Base-by-base conservation (phyloP, 768 basidiomycete species). In the Xanthoconium stramineum region DNA sequence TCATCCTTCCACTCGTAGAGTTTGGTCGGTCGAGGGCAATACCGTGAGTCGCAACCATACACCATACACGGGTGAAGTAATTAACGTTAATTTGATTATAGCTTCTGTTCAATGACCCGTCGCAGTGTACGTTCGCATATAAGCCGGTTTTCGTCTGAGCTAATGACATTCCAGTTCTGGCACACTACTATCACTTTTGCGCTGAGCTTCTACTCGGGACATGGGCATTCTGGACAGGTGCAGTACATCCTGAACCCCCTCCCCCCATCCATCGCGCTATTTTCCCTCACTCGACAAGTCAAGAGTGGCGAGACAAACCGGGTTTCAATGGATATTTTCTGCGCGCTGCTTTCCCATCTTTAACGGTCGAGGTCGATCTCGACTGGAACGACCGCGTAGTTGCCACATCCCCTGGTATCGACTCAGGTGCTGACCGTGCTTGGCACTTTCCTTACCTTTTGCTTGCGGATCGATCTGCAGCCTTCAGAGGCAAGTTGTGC, bases 151-250 rank as follows among this genome's bases (percentile, higher is more conserved):
- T 24, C 30, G 6, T 28, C 30, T 13, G 17, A 44, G 20, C 50
- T 61, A 37, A 60, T 33, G 10, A n/a, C 36, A 3, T 6, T 29
- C 24, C 36, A 76, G 73, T 94, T 78, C 78, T 93, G n/a, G 75
- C 78, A 45, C 92, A 94, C 68, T 94, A 92, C 69, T 94, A 93
- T 71, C 92, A 94, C 71, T 86, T 91, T 56, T 88, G 87, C 33
- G 92, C 88, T 0, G 92, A 94, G 66, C 82, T 91, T 46, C 73
- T 91, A 54, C 75, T 93, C 33, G 91, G 91, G 33, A 73, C 81
- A 4, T 90, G 89, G 80, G 81, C 88, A 2, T 81, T 90, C 62
- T 90, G 86, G 86, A 75, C 77, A 44, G 85, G 85, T 36, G 78
- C 85, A 7, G 57, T 60, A 17, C 63, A 67, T 53, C 53, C 69